These are phyloP conservation scores for Oryza nivara DNA, from an alignment of 176 grass and related monocot species.

Conservation along the genomic window DNA sequence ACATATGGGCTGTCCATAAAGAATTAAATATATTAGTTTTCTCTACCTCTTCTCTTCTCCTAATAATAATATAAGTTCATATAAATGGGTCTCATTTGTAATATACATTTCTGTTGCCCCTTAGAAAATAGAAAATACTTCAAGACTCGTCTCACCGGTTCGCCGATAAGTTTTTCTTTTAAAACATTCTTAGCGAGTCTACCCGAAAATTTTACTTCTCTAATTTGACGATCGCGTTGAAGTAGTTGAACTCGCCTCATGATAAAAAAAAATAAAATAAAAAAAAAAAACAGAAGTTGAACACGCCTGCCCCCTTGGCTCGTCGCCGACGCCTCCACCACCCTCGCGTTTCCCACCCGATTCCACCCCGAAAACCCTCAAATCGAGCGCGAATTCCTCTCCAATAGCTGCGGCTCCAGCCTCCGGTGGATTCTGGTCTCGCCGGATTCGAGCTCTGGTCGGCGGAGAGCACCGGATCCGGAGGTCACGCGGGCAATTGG, in stretches of 20 bases:
- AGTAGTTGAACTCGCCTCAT: neutral
- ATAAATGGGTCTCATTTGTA: no score
- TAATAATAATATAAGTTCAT: no score
- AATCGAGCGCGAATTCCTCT: neutral
- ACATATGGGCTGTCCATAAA: no score
- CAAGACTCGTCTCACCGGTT: neutral
- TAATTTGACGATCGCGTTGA: neutral
- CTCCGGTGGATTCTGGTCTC: neutral
- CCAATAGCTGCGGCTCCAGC: neutral
- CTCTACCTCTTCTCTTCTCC: no score
- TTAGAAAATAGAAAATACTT: no score
- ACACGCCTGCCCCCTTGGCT: neutral
- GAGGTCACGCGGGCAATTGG: neutral
- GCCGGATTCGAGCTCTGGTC: neutral
- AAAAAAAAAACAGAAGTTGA: no score
- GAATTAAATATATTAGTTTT: no score
- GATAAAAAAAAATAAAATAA: no score
- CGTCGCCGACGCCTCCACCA: neutral
- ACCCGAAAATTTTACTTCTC: neutral
- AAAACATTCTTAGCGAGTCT: neutral
- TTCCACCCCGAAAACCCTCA: slow-evolving; percentile 22
- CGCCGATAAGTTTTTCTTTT: neutral
- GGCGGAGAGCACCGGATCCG: slow-evolving; percentile 5
- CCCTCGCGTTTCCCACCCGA: slow-evolving; percentile 30
- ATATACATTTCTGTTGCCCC: no score